Percentiles rank a stretch among this genome's conserved stretches.
phyloP scores from a whole-genome alignment of 2,329 filamentous ascomycete species.

The Ambrosiella cleistominuta region DNA sequence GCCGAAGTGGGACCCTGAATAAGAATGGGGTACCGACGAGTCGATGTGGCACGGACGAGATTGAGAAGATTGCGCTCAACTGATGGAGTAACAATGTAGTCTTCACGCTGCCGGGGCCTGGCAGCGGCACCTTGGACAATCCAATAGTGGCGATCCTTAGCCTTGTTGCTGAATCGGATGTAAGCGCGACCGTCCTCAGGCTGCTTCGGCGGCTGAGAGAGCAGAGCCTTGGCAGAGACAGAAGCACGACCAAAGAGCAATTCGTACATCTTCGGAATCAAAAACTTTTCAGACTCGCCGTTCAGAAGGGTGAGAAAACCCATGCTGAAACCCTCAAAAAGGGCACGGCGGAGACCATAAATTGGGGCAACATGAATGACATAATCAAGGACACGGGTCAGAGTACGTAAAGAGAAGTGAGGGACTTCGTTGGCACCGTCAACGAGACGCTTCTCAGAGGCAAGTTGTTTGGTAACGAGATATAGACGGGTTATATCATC shows the following conservation, averaged over 20 bases:
- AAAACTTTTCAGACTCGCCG: conserved; percentile 58
- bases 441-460: conserved; percentile 67
- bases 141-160: conserved; percentile 64
- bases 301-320: conserved; percentile 85
- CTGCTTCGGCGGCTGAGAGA: conserved; percentile 60
- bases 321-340: conserved; percentile 96
- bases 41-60: conserved; percentile 82
- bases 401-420: conserved; percentile 87
- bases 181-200: conserved; percentile 63
- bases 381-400: conserved; percentile 80
- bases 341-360: conserved; percentile 68
- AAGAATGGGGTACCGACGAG: conserved; percentile 76
- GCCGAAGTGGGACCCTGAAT: conserved; percentile 94
- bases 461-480: conserved; percentile 66
- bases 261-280: conserved; percentile 64
- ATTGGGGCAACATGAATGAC: conserved; percentile 67
- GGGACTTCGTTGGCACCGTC: conserved; percentile 92
- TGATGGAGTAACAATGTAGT: conserved; percentile 94
- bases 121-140: conserved; percentile 55
- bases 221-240: conserved; percentile 40
- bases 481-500: conserved; percentile 77
- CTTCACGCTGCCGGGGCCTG: conserved; percentile 49
- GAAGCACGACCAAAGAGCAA: conserved; percentile 56
- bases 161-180: conserved; percentile 55
- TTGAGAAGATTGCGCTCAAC: conserved; percentile 92